phyloP scores from a whole-genome alignment of 305 asterid genomes.

The Fraxinus greggii region DNA sequence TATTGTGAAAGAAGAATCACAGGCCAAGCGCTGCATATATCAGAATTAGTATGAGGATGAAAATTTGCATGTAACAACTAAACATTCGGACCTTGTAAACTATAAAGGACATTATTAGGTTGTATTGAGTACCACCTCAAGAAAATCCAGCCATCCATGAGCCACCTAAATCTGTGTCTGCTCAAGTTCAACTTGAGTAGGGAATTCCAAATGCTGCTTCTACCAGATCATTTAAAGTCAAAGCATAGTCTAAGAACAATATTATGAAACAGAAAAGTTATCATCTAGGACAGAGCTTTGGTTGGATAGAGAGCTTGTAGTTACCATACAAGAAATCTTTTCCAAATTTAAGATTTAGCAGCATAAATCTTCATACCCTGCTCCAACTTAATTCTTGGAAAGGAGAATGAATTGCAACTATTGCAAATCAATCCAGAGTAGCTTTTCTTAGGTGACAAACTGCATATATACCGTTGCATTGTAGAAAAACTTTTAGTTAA shows the following conservation, averaged over 20 bases:
- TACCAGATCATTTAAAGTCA: background rate
- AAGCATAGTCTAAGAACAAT: background rate
- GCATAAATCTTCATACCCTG: background rate
- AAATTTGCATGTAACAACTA: background rate
- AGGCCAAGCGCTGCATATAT: background rate
- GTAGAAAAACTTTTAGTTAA: background rate
- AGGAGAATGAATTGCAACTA: background rate
- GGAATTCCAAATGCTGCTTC: background rate
- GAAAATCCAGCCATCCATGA: background rate
- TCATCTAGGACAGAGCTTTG: background rate
- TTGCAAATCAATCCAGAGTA: background rate
- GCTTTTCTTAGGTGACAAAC: background rate
- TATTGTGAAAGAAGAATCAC: background rate
- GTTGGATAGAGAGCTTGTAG: background rate
- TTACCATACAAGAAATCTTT: background rate
- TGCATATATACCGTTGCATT: background rate
- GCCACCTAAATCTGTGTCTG: background rate
- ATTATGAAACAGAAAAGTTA: background rate
- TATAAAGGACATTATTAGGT: background rate
- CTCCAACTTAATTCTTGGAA: background rate
- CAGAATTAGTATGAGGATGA: background rate
- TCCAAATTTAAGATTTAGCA: background rate
- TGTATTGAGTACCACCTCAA: background rate
- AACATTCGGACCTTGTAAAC: background rate
- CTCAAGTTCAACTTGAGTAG: background rate